A percentile compares a stretch with the other conserved stretches of the same genome.
Conservation (phyloP, 169 alveolate species). For the Cryptosporidium parvum region DNA sequence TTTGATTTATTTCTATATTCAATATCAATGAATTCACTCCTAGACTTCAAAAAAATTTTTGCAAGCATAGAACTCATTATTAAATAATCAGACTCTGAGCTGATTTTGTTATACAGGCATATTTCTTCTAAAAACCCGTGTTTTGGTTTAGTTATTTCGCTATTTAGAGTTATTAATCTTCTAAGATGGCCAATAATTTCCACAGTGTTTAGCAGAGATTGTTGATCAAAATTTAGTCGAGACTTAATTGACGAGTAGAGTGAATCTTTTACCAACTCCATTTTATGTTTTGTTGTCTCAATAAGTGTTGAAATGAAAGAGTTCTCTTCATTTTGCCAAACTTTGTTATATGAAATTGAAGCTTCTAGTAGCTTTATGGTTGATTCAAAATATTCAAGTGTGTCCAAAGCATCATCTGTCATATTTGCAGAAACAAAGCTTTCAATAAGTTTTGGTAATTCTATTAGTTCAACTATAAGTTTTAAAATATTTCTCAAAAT, state of each 20-base stretch:
- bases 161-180: conserved; percentile 11
- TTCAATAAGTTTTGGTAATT: conserved; percentile 44
- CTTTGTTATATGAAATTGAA: not conserved
- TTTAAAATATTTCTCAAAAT: conserved; percentile 3
- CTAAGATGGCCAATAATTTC: conserved; percentile 58
- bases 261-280: not conserved
- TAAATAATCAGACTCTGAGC: not conserved
- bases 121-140: not conserved
- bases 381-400: conserved; percentile 66
- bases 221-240: conserved; percentile 17
- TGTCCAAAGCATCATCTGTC: conserved; percentile 68
- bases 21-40: conserved; percentile 30
- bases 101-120: not conserved
- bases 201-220: conserved; percentile 25
- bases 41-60: conserved; percentile 19
- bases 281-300: not conserved
- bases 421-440: conserved; percentile 30
- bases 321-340: not conserved
- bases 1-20: conserved; percentile 23
- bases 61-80: conserved; percentile 28
- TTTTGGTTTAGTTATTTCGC: not conserved
- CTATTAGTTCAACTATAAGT: conserved; percentile 30
- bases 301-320: not conserved
- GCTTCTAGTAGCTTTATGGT: conserved; percentile 24
- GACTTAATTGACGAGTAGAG: conserved; percentile 22